A percentile compares a stretch with the other conserved stretches of the same genome.
These are phyloP conservation scores for Daedalea quercina DNA, from an alignment of 768 basidiomycete genomes.

Conservation along the genomic window DNA sequence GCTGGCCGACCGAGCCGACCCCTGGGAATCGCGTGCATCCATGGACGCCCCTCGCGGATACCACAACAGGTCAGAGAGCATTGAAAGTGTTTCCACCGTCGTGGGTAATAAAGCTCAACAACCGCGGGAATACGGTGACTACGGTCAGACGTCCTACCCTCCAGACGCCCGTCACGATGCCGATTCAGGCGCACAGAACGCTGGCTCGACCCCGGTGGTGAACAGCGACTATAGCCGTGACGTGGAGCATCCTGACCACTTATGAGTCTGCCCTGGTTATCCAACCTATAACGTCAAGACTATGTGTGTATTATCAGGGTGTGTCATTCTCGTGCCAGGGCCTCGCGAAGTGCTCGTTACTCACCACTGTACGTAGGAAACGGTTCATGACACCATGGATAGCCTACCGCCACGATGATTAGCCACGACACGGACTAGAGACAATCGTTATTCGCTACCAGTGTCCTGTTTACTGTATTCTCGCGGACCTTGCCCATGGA, in stretches of 20 bases:
- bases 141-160: slow-evolving; percentile 15
- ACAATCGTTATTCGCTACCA: slow-evolving; percentile 1
- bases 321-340: not conserved
- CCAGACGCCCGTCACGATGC: slow-evolving; percentile 22
- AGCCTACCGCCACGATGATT: not conserved
- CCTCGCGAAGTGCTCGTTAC: too few species aligned
- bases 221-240: slow-evolving; percentile 21
- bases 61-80: slow-evolving; percentile 51
- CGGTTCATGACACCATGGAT: too few species aligned
- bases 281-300: slow-evolving; percentile 15
- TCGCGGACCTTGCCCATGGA: slow-evolving; percentile 7
- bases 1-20: slow-evolving; percentile 55
- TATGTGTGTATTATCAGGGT: slow-evolving; percentile 1
- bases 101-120: slow-evolving; percentile 35
- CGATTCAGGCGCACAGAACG: slow-evolving; percentile 29
- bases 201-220: slow-evolving; percentile 30
- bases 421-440: slow-evolving; percentile 4
- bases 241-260: slow-evolving; percentile 30
- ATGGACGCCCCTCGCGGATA: slow-evolving; percentile 25
- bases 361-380: too few species aligned
- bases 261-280: slow-evolving; percentile 44
- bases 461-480: not conserved
- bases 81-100: slow-evolving; percentile 48
- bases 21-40: slow-evolving; percentile 64
- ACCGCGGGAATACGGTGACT: slow-evolving; percentile 16